Evolutionary conservation across 176 grass and related monocot species (phyloP).

Genomic region (Ananas comosus): DNA sequence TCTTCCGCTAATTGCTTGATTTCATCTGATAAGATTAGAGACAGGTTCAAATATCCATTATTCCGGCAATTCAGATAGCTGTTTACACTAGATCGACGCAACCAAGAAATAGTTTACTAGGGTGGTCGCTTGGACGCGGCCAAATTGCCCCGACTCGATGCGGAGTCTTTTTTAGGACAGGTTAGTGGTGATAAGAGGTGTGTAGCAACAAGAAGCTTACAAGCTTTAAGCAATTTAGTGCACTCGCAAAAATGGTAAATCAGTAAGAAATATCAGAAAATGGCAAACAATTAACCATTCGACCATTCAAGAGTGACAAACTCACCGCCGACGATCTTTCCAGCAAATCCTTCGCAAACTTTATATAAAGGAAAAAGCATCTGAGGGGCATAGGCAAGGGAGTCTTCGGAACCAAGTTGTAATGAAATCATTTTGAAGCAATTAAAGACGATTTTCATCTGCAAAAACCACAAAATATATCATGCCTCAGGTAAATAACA

Average conservation of each 20-base stretch:
- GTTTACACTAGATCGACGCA: background rate
- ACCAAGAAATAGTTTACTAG: too few species aligned
- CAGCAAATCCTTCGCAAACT: conserved; percentile 91
- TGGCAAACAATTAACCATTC: background rate
- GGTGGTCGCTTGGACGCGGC: too few species aligned
- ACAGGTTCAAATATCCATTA: background rate
- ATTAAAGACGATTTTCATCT: conserved; percentile 77
- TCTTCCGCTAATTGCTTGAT: conserved; percentile 65
- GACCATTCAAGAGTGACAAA: conserved; percentile 5
- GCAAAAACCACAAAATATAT: conserved; percentile 9
- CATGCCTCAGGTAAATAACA: background rate
- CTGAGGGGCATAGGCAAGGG: conserved; percentile 48
- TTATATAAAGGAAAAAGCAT: conserved; percentile 77
- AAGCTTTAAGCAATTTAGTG: too few species aligned
- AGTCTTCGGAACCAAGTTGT: conserved; percentile 55
- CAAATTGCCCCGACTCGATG: too few species aligned
- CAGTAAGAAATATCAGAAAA: too few species aligned
- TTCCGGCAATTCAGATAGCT: background rate
- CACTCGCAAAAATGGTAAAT: too few species aligned
- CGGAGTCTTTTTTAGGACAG: too few species aligned
- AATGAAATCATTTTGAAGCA: conserved; percentile 60
- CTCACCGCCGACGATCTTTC: conserved; percentile 80
- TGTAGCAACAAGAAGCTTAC: too few species aligned
- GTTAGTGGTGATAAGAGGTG: too few species aligned
- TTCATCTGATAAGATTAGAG: conserved; percentile 48